Evolutionary conservation across 2,329 filamentous ascomycete species (phyloP), one percentile per base, ranked within the genome.

Genomic region (Cordyceps militaris): DNA sequence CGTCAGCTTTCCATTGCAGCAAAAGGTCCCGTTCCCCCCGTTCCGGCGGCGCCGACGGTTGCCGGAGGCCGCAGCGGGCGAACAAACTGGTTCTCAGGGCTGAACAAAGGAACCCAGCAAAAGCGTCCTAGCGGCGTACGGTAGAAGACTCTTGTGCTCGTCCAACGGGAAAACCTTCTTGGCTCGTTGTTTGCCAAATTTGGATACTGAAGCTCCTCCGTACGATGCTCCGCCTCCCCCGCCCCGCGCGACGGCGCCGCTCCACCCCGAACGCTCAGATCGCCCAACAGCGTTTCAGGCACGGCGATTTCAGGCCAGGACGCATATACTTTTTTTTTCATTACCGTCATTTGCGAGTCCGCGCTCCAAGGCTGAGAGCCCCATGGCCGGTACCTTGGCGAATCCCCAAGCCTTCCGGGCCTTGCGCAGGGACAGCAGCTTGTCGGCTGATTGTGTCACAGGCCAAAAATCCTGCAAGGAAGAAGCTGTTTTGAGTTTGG

Each of bases 251-350:
- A n/a, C n/a, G n/a, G n/a, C n/a, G 10, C 14, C 14, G 11, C 40
- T 49, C 53, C 53, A 48, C 53, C 32, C 8, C 44, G 40, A 56
- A 5, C 53, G 53, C 53, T 56, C 53, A 36, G 53, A 19, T 48
- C 53, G 32, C 53, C 53, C 40, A 49, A 40, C n/a, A n/a, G 34
- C 53, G 53, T 56, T 56, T 56, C 53, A 56, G 53, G 53, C 53
- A 48, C 43, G 24, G 6, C 53, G 11, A 23, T 48, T 44, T 23
- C 21, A 40, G 52, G 3, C 52, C 23, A 10, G 19, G 24, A 14
- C 24, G 23, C 16, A 23, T 43, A n/a, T n/a, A n/a, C n/a, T n/a
- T n/a, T n/a, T n/a, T n/a, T n/a, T n/a, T n/a, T n/a, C n/a, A n/a
- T n/a, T 13, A 24, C 16, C 38, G 14, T 42, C 8, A n/a, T 11